Percentiles rank a stretch among this genome's conserved stretches.
These are phyloP conservation scores for Lasiosphaeria miniovina DNA, from an alignment of 495 filamentous ascomycete species.

Conservation along the genomic window DNA sequence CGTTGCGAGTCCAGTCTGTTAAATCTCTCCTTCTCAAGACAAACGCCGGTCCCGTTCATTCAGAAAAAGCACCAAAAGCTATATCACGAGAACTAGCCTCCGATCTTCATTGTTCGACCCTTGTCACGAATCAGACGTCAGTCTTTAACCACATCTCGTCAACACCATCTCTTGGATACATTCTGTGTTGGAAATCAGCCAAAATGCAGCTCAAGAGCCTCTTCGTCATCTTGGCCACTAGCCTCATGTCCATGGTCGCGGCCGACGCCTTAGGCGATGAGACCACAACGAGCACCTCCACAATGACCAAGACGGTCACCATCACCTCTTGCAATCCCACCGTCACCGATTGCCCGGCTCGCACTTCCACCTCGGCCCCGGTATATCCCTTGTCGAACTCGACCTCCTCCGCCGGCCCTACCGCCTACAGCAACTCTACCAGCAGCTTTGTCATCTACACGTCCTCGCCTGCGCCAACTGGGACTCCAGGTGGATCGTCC, in stretches of 20 bases:
- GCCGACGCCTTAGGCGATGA: slow-evolving; percentile 17
- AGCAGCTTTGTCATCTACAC: slow-evolving; percentile 23
- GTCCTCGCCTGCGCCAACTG: slow-evolving; percentile 26
- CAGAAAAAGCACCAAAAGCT: neutral
- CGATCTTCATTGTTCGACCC: neutral
- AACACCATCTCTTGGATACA: neutral
- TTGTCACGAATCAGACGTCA: slow-evolving; percentile 5
- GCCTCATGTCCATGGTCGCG: slow-evolving; percentile 28
- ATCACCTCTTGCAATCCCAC: slow-evolving; percentile 47
- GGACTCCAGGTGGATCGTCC: slow-evolving; percentile 3
- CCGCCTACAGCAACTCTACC: slow-evolving; percentile 32
- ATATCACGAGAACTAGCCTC: neutral
- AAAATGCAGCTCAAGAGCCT: slow-evolving; percentile 41
- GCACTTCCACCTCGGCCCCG: slow-evolving; percentile 15
- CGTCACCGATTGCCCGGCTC: slow-evolving; percentile 42
- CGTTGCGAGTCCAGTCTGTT: slow-evolving; percentile 2
- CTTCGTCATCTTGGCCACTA: slow-evolving; percentile 31
- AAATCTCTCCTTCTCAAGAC: slow-evolving; percentile 6
- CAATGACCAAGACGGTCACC: slow-evolving; percentile 45
- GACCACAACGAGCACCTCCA: slow-evolving; percentile 38
- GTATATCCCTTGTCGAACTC: slow-evolving; percentile 37
- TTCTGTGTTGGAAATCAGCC: slow-evolving; percentile 14
- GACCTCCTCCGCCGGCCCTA: slow-evolving; percentile 35
- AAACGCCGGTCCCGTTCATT: neutral
- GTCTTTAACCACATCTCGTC: neutral